Conservation (phyloP, 2,329 filamentous ascomycete species). For the Talaromyces islandicus region DNA sequence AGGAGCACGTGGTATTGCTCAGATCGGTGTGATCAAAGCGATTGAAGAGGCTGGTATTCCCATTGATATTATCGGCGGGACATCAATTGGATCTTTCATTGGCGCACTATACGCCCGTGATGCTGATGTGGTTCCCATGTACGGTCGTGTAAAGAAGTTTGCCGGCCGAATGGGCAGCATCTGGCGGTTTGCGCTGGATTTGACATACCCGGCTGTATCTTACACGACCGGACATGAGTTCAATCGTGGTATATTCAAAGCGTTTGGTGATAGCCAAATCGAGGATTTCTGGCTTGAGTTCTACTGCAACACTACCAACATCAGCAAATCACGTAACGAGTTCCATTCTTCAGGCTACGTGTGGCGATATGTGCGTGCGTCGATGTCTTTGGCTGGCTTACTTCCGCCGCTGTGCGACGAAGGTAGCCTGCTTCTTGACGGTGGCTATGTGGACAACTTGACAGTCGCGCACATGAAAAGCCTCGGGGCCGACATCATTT, state of each 20-base stretch:
- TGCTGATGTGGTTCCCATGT: constrained; percentile 94
- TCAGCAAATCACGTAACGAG: constrained; percentile 85
- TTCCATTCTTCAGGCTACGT: constrained; percentile 95
- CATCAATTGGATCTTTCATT: constrained; percentile 93
- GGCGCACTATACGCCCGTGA: constrained; percentile 93
- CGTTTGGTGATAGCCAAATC: constrained; percentile 92
- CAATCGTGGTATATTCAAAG: constrained; percentile 98
- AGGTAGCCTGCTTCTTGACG: constrained; percentile 92
- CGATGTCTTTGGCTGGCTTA: constrained; percentile 91
- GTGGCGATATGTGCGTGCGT: constrained; percentile 93
- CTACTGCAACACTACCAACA: constrained; percentile 99
- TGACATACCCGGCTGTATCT: constrained; percentile 92
- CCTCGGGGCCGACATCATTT: constrained; percentile 86
- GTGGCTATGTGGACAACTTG: constrained; percentile 94
- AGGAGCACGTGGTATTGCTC: constrained; percentile 83
- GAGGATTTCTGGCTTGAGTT: constrained; percentile 99
- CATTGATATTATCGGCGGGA: constrained; percentile 91
- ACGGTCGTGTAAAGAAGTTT: constrained; percentile 94
- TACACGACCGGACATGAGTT: constrained; percentile 99
- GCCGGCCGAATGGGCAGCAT: constrained; percentile 97
- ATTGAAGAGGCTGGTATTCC: constrained; percentile 95
- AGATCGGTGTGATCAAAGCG: constrained; percentile 89
- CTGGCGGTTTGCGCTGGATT: constrained; percentile 94
- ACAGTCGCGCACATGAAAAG: constrained; percentile 97
- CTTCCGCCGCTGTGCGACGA: constrained; percentile 94